Base-by-base conservation (phyloP, 2,329 filamentous ascomycete genomes). In the Amesomyces nigricolor region DNA sequence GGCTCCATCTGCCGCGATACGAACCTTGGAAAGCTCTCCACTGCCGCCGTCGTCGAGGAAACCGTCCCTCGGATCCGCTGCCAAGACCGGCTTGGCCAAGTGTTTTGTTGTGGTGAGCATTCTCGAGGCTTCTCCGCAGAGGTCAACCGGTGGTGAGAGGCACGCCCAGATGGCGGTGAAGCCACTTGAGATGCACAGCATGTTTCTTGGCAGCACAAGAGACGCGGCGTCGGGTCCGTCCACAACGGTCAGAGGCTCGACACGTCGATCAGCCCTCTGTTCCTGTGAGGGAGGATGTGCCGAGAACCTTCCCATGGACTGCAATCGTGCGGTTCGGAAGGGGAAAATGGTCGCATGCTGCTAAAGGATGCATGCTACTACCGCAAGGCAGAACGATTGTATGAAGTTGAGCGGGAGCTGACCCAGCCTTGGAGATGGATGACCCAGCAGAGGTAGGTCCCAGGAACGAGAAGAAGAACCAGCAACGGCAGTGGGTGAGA, bases 121-220 rank as follows among this genome's bases (percentile, higher is more conserved):
- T 46, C 4, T 14, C 37, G 13, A 22, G 37, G 48, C 47, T 17
- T 26, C 46, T 50, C 50, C 46, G n/a, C 44, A 13, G 22, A 39
- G 16, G 17, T 46, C 30, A 48, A 48, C 22, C 14, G 37, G 35
- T 2, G 38, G 37, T 46, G 46, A 46, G 42, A 47, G 40, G 46
- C 37, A 35, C 22, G 22, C 44, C 29, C 17, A 39, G 52, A 38
- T 56, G 53, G 56, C 56, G 53, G 56, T 58, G 56, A 58, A 32
- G 45, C 13, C 38, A 37, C 39, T 29, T 32, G 22, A 37, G 52
- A 49, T 52, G 37, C 44, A 53, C 51, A 40, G 39, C 50, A 52
- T 51, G n/a, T 26, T 26, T 30, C 52, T 58, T 51, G 51, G 56
- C 51, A 26, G n/a, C 47, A 46, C 29, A 51, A 22, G 30, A 44